Base-by-base conservation (phyloP, 2,329 filamentous ascomycete genomes). In the Curvularia sp. region DNA sequence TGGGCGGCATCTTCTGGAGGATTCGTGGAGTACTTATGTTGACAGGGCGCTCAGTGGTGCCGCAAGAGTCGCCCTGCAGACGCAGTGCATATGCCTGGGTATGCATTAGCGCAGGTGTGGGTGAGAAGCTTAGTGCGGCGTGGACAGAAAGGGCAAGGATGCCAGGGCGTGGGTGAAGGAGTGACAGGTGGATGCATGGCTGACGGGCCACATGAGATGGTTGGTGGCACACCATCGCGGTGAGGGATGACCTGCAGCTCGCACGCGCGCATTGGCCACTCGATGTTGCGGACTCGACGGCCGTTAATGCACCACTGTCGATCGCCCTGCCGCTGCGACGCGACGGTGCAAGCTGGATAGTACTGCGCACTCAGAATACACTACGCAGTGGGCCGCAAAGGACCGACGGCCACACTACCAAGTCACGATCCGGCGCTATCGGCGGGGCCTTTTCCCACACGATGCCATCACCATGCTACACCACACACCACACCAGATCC, bases 101-200 rank as follows among this genome's bases (percentile, higher is more conserved):
- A 20, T 54, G 58, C 70, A 66, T 70, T 75, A 75, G 73, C 69
- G 71, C 67, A 70, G 70, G 73, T 61, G 64, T 65, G 64, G 64
- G 64, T 64, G 69, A 67, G 71, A 75, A 75, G 74, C 73, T 75
- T 75, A 71, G 72, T 67, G 70, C 64, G 64, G 72, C 61, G 58
- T 68, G 57, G 65, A 68, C 67, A 48, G 61, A 69, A 73, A 59
- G 56, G 64, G 67, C 43, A 69, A 61, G 65, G 60, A 63, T 69
- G 69, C 60, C 64, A 74, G 68, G 70, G 68, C 66, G 63, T 57
- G 66, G 64, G 67, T 58, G 62, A 63, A 65, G 65, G 68, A 60
- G 66, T 75, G 72, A 73, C 73, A 72, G 64, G 62, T 61, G 56
- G 61, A 65, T 71, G 70, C 71, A 67, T 66, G 57, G 66, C 61